Percentiles rank a stretch among this genome's conserved stretches.
Evolutionary conservation across 148 eudicot genomes (phyloP).

Genomic region (Camellia granthamiana): DNA sequence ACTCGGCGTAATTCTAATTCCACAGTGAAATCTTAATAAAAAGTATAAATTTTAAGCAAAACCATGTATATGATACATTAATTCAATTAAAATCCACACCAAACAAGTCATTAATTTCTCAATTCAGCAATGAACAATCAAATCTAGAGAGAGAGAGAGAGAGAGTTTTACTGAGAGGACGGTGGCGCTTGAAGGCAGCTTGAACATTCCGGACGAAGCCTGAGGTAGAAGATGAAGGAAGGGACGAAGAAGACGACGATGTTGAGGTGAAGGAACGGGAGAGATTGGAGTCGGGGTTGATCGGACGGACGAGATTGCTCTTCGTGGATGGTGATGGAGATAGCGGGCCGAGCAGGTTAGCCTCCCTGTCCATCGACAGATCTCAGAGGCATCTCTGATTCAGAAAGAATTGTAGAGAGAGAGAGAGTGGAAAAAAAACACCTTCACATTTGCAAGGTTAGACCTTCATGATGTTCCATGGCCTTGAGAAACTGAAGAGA

Average conservation of each 20-base stretch:
- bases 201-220: conserved; percentile 67
- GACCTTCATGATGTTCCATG: neutral
- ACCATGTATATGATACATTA: neutral
- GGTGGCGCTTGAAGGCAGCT: conserved; percentile 92
- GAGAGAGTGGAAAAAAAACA: neutral
- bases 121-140: neutral
- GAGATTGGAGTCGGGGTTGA: conserved; percentile 34
- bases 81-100: neutral
- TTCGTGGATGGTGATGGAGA: conserved; percentile 21
- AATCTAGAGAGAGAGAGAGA: neutral
- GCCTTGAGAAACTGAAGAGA: conserved; percentile 8
- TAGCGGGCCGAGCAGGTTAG: conserved; percentile 41
- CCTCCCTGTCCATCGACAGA: conserved; percentile 14
- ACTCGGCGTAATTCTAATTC: neutral
- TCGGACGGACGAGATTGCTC: conserved; percentile 33
- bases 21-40: neutral
- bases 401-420: conserved; percentile 5
- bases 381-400: conserved; percentile 19
- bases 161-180: conserved; percentile 51
- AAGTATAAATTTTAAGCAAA: neutral
- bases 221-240: conserved; percentile 44
- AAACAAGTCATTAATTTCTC: neutral
- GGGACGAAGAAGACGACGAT: conserved; percentile 38
- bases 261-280: conserved; percentile 31
- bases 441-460: neutral